phyloP scores from a whole-genome alignment of 495 filamentous ascomycete genomes.

The Penicillium cataractarum region DNA sequence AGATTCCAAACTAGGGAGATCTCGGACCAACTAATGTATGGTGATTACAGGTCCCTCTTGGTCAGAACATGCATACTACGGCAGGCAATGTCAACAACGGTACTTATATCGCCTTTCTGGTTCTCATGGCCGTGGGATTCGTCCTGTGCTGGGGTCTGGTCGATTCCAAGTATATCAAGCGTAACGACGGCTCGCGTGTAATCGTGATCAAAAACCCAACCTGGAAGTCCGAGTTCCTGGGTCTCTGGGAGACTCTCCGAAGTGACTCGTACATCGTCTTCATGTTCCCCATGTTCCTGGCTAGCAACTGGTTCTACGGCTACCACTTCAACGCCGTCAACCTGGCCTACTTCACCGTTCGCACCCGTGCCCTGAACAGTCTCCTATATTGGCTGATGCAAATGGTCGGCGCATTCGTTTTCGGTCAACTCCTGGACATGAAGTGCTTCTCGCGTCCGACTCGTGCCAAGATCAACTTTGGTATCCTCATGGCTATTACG shows the following conservation, averaged over 20 bases:
- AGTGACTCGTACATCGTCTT: constrained; percentile 77
- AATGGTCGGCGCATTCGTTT: constrained; percentile 79
- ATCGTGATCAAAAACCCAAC: constrained; percentile 88
- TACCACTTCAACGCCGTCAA: constrained; percentile 59
- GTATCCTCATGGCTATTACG: constrained; percentile 70
- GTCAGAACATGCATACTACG: constrained; percentile 71
- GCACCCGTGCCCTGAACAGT: constrained; percentile 81
- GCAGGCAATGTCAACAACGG: constrained; percentile 71
- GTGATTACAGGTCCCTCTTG: constrained; percentile 67
- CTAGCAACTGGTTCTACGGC: constrained; percentile 56
- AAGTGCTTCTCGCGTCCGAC: constrained; percentile 63
- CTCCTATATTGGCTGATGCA: constrained; percentile 86
- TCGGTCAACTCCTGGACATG: constrained; percentile 77
- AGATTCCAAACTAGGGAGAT: not conserved
- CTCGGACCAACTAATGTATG: not conserved
- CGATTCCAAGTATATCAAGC: constrained; percentile 75
- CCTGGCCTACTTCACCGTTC: constrained; percentile 74
- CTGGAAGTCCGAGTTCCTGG: constrained; percentile 75
- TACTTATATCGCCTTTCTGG: constrained; percentile 89
- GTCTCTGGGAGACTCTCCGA: constrained; percentile 73
- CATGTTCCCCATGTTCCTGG: constrained; percentile 83
- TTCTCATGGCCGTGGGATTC: constrained; percentile 81
- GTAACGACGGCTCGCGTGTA: constrained; percentile 79
- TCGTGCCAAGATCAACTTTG: constrained; percentile 75
- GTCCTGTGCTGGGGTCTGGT: constrained; percentile 71